Percentiles rank a stretch among this genome's conserved stretches.
phyloP scores from a whole-genome alignment of 2,329 filamentous ascomycete species.

The Pseudogymnoascus sp. region DNA sequence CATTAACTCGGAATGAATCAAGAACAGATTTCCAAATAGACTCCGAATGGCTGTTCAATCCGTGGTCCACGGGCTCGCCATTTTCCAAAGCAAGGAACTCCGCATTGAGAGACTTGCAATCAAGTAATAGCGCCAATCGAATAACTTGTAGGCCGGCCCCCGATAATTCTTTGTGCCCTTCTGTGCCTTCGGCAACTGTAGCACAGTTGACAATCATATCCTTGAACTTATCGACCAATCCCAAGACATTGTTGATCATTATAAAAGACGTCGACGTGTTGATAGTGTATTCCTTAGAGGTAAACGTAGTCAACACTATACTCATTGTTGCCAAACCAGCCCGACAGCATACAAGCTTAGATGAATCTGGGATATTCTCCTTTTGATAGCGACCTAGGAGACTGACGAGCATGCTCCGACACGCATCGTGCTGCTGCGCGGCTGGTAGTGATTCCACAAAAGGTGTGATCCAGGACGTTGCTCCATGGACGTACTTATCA shows the following conservation, averaged over 20 bases:
- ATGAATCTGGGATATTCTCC: constrained; percentile 43
- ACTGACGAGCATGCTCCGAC: constrained; percentile 67
- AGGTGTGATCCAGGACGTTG: constrained; percentile 68
- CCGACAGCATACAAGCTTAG: constrained; percentile 52
- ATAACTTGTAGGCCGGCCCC: constrained; percentile 55
- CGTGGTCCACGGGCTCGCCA: constrained; percentile 53
- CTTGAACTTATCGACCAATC: constrained; percentile 54
- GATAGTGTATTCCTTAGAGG: constrained; percentile 41
- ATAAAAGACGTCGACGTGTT: constrained; percentile 46
- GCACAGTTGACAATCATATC: constrained; percentile 49
- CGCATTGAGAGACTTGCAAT: constrained; percentile 59
- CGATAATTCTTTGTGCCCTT: constrained; percentile 43
- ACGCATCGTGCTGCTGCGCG: constrained; percentile 68
- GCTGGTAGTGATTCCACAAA: constrained; percentile 71
- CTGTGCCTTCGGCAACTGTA: constrained; percentile 35
- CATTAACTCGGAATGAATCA: constrained; percentile 55
- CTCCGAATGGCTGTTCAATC: constrained; percentile 60
- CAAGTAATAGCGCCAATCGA: constrained; percentile 56
- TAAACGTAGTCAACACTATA: constrained; percentile 48
- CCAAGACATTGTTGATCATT: constrained; percentile 56
- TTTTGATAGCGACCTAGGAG: constrained; percentile 60
- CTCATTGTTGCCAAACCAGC: constrained; percentile 54
- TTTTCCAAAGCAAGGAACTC: constrained; percentile 59
- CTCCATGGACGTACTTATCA: constrained; percentile 49
- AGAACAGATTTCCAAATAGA: constrained; percentile 72